Percentiles rank a stretch among this genome's conserved stretches.
Evolutionary conservation across 164 flowering plant genomes (phyloP).

Genomic region (Umbilicus rupestris): DNA sequence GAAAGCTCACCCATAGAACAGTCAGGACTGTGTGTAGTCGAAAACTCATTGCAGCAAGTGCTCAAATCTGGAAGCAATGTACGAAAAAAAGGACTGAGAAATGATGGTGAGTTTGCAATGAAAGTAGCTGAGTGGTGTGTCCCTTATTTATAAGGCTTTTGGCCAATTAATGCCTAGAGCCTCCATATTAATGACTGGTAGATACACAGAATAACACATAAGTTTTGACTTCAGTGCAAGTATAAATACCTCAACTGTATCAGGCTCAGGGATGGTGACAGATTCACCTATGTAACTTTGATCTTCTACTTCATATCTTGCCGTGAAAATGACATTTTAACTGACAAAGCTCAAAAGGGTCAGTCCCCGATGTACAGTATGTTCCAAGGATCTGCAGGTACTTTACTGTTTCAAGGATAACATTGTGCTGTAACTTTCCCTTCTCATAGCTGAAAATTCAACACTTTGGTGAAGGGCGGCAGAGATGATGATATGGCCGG

Average conservation of each 20-base stretch:
- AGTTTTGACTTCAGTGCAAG: not conserved
- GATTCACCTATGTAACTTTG: not conserved
- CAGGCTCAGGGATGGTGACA: not conserved
- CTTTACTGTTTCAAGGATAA: no score
- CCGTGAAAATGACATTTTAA: not conserved
- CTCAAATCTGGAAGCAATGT: not conserved
- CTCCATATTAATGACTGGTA: conserved; percentile 1
- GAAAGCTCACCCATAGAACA: conserved; percentile 20
- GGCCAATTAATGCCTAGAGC: not conserved
- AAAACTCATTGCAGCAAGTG: conserved; percentile 15
- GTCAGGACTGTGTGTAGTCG: conserved; percentile 13
- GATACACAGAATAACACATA: not conserved
- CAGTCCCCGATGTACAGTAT: not conserved
- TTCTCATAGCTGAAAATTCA: not conserved
- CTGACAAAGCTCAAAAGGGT: not conserved
- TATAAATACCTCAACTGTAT: not conserved
- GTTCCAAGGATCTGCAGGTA: not conserved
- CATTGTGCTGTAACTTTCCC: not conserved
- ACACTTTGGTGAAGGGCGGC: not conserved
- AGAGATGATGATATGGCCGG: not conserved
- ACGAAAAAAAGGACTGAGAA: not conserved
- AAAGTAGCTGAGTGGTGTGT: not conserved
- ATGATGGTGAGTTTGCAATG: not conserved
- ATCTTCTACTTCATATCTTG: not conserved
- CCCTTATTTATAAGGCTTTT: not conserved